Evolutionary conservation across 2,329 filamentous ascomycete genomes (phyloP), one percentile per base, ranked within the genome.

Genomic region (Thelonectria discophora): DNA sequence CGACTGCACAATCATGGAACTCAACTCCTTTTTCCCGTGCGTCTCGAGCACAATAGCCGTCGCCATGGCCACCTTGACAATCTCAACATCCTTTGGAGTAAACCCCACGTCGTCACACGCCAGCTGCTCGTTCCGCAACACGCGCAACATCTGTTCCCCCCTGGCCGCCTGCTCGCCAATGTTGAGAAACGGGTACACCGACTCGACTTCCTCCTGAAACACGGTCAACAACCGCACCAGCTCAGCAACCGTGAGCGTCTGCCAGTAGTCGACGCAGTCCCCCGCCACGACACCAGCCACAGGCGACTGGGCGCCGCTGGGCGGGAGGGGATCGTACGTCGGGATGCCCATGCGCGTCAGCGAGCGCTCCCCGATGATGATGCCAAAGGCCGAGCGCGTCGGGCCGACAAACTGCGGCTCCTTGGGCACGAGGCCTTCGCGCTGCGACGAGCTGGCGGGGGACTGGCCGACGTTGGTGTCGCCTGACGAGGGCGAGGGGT

Each of bases 191-290:
- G 76, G 76, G 34, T 78, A 77, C 0, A 78, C 71, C 0, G 72
- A 72, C 20, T 79, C 78, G 20, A 79, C 72, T 43, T 79, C 78
- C 40, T 80, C 78, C n/a, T 76, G 72, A 24, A 76, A 80, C 4
- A 76, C 72, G 8, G 73, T 66, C n/a, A 78, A 63, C 30, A 79
- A 71, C 27, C 76, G 65, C 0, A 68, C 57, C 0, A 77, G 42
- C n/a, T 78, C 76, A 1, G 62, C 64, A 0, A 67, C 55, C 6
- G 64, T 63, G 30, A 68, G 71, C 1, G 53, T 57, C 2, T 65
- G 48, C 72, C 74, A 74, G 48, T 74, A 72, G 0, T 67, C 55
- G 0, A 60, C 13, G 3, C 71, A 69, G 0, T 30, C 27, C 27
- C 7, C 27, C 27, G 60, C 46, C 1, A 5, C 27, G 2, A 9